Evolutionary conservation across 805 yeast genomes (phyloP), one percentile per base, ranked within the genome.

Genomic region (Spathaspora girioi): DNA sequence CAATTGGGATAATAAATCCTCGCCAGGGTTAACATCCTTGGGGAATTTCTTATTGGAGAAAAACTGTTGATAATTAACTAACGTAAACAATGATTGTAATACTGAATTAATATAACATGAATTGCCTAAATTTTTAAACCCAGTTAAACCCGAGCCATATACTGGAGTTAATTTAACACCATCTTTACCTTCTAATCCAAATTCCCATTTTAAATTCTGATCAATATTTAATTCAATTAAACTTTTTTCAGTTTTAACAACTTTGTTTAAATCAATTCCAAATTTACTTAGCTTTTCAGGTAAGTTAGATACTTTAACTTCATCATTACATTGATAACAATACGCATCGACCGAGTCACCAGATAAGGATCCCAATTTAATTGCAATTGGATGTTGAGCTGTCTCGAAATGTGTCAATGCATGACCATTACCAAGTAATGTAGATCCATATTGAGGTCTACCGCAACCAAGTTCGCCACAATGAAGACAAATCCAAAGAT

Each of bases 381-480:
- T 88, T 0, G 97, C 97, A 15, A 92, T 82, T 2, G 89, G 81
- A 68, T 94, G 99, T 0, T 73, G 75, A 0, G 80, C 57, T 0
- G 54, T 38, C 38, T 85, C 81, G 61, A 66, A 85, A 68, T 94
- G 99, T 0, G 68, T 64, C 53, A 93, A 70, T 0, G 96, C 98
- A 66, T 94, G 99, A 0, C 96, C 84, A 63, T 93, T 83, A 5
- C 99, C 99, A n/a, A 91, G 86, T 35, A 73, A 54, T 11, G 87
- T 82, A 20, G 96, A 93, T 35, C 98, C 99, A 63, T 88, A 89
- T 67, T 94, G 99, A 31, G 84, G 84, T 56, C 99, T 76, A 5
- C 99, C 99, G 70, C 99, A 94, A 4, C 97, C 97, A 10, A 91
- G 60, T n/a, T 79, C 71, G 1, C 99, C 99, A 77, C 99, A 94